Evolutionary conservation across 208 protist species (phyloP).

Genomic region (Trypanosoma grayi): DNA sequence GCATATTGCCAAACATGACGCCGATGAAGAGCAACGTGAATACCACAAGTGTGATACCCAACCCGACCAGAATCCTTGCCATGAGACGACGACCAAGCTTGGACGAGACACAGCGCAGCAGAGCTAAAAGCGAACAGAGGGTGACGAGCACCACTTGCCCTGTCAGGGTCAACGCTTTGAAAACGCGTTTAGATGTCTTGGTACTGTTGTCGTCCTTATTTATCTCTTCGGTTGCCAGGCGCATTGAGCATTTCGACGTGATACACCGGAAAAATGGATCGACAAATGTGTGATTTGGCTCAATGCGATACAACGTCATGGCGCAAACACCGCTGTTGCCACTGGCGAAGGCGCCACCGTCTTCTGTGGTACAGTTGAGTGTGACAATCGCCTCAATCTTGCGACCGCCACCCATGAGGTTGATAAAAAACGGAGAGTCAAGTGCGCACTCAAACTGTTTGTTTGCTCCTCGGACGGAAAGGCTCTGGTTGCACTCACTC

Average conservation of each 20-base stretch:
- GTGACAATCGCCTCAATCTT: slow-evolving; percentile 57
- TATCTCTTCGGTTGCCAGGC: slow-evolving; percentile 19
- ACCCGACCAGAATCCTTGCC: slow-evolving; percentile 28
- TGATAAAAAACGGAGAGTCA: slow-evolving; percentile 47
- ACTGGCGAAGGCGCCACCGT: slow-evolving; percentile 41
- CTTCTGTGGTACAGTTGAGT: slow-evolving; percentile 60
- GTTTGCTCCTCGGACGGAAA: slow-evolving; percentile 52
- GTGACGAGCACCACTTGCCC: slow-evolving; percentile 48
- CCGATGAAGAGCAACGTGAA: slow-evolving; percentile 49
- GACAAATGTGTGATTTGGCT: slow-evolving; percentile 52
- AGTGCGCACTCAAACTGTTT: slow-evolving; percentile 82
- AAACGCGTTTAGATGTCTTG: slow-evolving; percentile 20
- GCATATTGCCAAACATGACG: slow-evolving; percentile 70
- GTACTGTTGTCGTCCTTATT: slow-evolving; percentile 11
- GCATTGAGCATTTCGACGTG: slow-evolving; percentile 48
- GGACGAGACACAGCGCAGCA: slow-evolving; percentile 39
- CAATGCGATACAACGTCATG: slow-evolving; percentile 75
- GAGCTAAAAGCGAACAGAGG: slow-evolving; percentile 45
- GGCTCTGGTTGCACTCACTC: slow-evolving; percentile 36
- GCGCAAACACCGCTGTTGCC: slow-evolving; percentile 34
- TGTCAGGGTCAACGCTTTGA: slow-evolving; percentile 26
- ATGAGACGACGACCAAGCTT: slow-evolving; percentile 36
- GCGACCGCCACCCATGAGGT: slow-evolving; percentile 59
- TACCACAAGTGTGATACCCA: slow-evolving; percentile 33
- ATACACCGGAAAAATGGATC: slow-evolving; percentile 83